Conservation (phyloP, 257 asterid genomes). For the Solanum paucissectum region DNA sequence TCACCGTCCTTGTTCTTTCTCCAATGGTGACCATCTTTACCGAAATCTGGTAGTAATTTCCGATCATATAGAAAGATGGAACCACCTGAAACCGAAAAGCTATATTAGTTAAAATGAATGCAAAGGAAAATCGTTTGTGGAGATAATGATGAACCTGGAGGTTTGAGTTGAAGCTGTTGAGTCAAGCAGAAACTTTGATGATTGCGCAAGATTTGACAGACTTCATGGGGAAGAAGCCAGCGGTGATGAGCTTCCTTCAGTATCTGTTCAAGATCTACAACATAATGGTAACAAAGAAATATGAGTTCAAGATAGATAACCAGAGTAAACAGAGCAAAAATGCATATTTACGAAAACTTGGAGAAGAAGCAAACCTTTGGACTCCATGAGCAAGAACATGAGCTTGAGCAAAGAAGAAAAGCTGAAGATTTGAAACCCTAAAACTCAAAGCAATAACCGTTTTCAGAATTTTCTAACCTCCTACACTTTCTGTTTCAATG, state of each 20-base stretch:
- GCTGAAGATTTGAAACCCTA: neutral
- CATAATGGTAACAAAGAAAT: neutral
- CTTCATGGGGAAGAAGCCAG: conserved; percentile 18
- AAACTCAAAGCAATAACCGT: neutral
- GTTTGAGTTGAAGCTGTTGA: conserved; percentile 8
- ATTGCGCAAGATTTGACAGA: conserved; percentile 14
- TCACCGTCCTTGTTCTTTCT: conserved; percentile 22
- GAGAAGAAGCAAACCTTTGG: neutral
- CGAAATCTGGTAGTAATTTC: conserved; percentile 7
- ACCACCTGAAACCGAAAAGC: neutral
- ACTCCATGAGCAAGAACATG: neutral
- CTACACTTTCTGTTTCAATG: neutral
- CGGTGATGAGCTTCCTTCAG: conserved; percentile 10
- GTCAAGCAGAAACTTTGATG: neutral
- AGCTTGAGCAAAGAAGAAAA: neutral
- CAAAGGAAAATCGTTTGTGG: neutral
- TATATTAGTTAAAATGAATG: neutral
- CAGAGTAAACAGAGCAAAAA: neutral
- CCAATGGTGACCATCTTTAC: conserved; percentile 23
- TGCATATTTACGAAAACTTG: neutral
- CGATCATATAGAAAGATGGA: conserved; percentile 21
- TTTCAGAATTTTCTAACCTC: neutral
- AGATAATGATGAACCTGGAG: conserved; percentile 2
- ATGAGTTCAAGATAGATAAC: neutral
- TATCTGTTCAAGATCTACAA: conserved; percentile 4